Conservation (phyloP, 1,139 yeast genomes). For the Candida labiduridarum region DNA sequence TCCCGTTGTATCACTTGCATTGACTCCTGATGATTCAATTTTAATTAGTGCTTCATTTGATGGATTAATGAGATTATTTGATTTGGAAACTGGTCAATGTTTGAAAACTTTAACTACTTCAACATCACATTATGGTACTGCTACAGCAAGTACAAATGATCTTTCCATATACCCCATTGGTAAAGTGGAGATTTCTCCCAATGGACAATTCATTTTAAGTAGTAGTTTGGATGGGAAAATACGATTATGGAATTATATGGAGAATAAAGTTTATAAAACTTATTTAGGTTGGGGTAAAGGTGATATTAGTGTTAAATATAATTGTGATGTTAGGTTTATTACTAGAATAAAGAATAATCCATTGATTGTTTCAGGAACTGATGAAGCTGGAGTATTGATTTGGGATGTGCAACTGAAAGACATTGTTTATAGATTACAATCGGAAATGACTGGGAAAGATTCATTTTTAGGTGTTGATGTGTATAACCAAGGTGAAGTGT, state of each 20-base stretch:
- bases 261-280: slow-evolving; percentile 77
- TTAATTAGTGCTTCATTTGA: slow-evolving; percentile 89
- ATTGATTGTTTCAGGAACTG: slow-evolving; percentile 68
- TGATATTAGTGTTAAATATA: slow-evolving; percentile 46
- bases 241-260: slow-evolving; percentile 81
- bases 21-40: slow-evolving; percentile 80
- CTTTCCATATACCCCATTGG: slow-evolving; percentile 67
- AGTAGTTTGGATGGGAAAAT: slow-evolving; percentile 80
- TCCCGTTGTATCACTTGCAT: slow-evolving; percentile 75
- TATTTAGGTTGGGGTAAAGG: slow-evolving; percentile 43
- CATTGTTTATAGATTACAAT: slow-evolving; percentile 39
- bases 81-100: slow-evolving; percentile 87
- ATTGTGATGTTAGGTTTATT: slow-evolving; percentile 54
- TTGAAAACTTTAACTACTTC: slow-evolving; percentile 79
- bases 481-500: slow-evolving; percentile 31
- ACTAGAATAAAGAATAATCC: slow-evolving; percentile 30
- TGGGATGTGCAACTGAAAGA: slow-evolving; percentile 79
- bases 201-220: slow-evolving; percentile 78
- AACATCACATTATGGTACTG: slow-evolving; percentile 59
- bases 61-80: slow-evolving; percentile 87
- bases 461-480: slow-evolving; percentile 56
- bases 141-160: slow-evolving; percentile 58
- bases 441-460: slow-evolving; percentile 20
- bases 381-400: slow-evolving; percentile 56
- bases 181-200: slow-evolving; percentile 74